Conservation (phyloP, 2,329 filamentous ascomycete genomes). For the Balansia obtecta region DNA sequence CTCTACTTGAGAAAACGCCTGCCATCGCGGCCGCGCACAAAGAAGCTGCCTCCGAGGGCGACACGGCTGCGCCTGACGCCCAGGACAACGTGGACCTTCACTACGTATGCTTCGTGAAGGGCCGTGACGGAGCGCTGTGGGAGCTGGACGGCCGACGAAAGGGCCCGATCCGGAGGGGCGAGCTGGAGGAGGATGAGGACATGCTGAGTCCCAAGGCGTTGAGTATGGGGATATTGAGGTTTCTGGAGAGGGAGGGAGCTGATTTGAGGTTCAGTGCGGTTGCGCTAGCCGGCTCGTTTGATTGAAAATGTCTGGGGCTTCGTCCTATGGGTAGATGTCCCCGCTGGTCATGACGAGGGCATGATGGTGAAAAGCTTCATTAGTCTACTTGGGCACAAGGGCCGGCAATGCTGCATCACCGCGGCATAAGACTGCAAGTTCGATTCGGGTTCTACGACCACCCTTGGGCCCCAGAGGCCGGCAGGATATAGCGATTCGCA, state of each 20-base stretch:
- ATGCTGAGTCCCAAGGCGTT: slow-evolving; percentile 65
- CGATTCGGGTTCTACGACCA: too few relatives aligned
- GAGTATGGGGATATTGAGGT: slow-evolving; percentile 50
- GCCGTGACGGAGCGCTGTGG: slow-evolving; percentile 48
- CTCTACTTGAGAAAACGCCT: slow-evolving; percentile 63
- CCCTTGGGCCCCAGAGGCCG: too few relatives aligned
- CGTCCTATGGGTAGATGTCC: too few relatives aligned
- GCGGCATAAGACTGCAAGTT: too few relatives aligned
- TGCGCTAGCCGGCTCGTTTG: slow-evolving; percentile 38
- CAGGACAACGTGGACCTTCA: slow-evolving; percentile 82
- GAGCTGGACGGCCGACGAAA: slow-evolving; percentile 48
- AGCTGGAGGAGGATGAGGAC: slow-evolving; percentile 49
- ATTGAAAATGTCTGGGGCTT: slow-evolving; percentile 18
- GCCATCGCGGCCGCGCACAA: slow-evolving; percentile 69
- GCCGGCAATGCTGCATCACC: too few relatives aligned
- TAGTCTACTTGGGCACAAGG: too few relatives aligned
- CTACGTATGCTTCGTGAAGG: slow-evolving; percentile 89
- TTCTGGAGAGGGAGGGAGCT: slow-evolving; percentile 40
- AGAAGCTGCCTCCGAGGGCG: slow-evolving; percentile 62
- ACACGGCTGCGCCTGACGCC: slow-evolving; percentile 66
- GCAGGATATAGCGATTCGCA: too few relatives aligned
- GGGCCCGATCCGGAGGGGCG: slow-evolving; percentile 43
- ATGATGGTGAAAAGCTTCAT: too few relatives aligned
- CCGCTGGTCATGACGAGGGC: too few relatives aligned
- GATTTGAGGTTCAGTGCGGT: slow-evolving; percentile 49